Evolutionary conservation across 208 protist species (phyloP), one percentile per base, ranked within the genome.

Genomic region (Crithidia fasciculata): DNA sequence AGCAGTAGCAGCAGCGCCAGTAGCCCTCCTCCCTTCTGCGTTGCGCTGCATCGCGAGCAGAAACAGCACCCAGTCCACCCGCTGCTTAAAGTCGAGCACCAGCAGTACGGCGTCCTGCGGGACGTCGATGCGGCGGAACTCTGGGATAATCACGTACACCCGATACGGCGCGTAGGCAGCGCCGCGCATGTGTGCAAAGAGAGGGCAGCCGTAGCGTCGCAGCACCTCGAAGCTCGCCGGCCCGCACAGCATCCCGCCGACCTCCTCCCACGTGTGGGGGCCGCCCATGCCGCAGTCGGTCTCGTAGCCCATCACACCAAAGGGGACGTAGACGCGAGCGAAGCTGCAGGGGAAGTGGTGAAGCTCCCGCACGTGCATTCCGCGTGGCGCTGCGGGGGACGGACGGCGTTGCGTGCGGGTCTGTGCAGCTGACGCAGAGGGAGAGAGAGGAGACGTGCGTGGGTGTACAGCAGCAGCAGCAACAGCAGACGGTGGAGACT

Each of bases 81-180:
- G 81, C 18, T 70, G 77, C 54, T 66, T 58, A 74, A 93, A 93
- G 77, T 89, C 81, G 13, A 95, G 58, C 49, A 90, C 84, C n/a
- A 95, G 70, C 49, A 95, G 69, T 49, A 85, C 71, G 15, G 76
- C 74, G 50, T 82, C 69, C 64, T 78, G 44, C 28, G 81, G 74
- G 8, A 63, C 37, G 54, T 78, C 80, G 13, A 80, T 59, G 4
- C 75, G 77, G 50, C 60, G 57, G 49, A 76, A 80, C 58, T 80
- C 71, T 1, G 73, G 80, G 12, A 85, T 84, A 52, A 94, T 76
- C 18, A 90, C 49, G 69, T 84, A 90, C 13, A 87, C 63, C 16
- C 81, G 78, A 69, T 94, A 94, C 15, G 80, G 61, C 5, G 57
- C 62, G 9, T 64, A 74, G 5, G 41, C 50, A 3, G 62, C 41